Evolutionary conservation across 108 stramenopile species (phyloP), one percentile per base, ranked within the genome.

Genomic region (Stephanodiscus triporus): DNA sequence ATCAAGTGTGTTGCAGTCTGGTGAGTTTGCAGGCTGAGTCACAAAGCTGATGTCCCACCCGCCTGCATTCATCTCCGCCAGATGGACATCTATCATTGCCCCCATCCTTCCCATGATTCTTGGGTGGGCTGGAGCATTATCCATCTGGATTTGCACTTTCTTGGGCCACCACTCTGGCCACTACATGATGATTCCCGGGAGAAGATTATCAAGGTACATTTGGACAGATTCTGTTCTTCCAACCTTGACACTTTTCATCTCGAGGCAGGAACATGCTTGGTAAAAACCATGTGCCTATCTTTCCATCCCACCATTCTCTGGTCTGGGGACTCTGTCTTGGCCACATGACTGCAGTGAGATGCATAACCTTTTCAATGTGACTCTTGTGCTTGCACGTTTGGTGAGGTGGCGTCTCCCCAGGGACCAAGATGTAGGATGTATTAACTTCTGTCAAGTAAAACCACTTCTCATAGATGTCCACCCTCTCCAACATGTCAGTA

Each of bases 401-500:
- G 16, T 71, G 17, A 38, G 40, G 36, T 16, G 43, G 17, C 36
- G 17, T 38, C 38, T 69, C 55, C 22, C 38, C 55, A 20, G 53
- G 68, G n/a, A 69, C 37, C 14, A 71, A 0, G 26, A 47, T 47
- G 54, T 27, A 60, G 4, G 1, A 1, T 17, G 20, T 30, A 0
- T 2, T 61, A 4, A 32, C 26, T 29, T 24, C 11, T 29, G 55
- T 58, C 9, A 71, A 8, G 32, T 47, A 48, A 32, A 59, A 71
- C 70, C 70, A 71, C 59, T 71, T 71, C 47, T 71, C 70, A 49
- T 71, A 59, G 17, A 71, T 55, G 29, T 71, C 42, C 7, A 61
- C 70, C 22, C 47, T 6, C 0, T 59, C 32, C 10, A 71, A 20
- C 37, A 70, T 53, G 40, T 40, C 40, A 40, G 11, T 40, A 40